Percentiles rank a stretch among this genome's conserved stretches.
Conservation (phyloP, 2,329 filamentous ascomycete genomes). For the Hymenoscyphus infarciens region DNA sequence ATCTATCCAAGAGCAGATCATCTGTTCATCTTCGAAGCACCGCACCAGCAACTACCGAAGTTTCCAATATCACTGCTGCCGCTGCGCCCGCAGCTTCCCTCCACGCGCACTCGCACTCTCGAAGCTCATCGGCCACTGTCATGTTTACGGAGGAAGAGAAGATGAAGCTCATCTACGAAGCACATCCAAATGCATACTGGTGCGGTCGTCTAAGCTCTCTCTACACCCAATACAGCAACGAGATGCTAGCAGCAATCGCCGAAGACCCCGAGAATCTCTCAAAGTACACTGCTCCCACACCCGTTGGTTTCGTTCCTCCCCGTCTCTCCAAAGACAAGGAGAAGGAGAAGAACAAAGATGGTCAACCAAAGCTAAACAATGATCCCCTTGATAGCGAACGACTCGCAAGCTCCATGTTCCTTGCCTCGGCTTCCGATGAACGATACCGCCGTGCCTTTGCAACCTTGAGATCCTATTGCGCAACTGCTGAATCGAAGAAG, state of each 20-base stretch:
- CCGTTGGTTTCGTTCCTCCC: slow-evolving; percentile 6
- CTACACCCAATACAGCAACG: slow-evolving; percentile 50
- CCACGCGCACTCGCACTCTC: background rate
- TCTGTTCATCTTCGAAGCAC: slow-evolving; percentile 7
- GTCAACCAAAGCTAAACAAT: background rate
- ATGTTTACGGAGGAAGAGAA: slow-evolving; percentile 7
- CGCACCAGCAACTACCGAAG: slow-evolving; percentile 7
- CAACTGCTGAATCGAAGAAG: slow-evolving; percentile 45
- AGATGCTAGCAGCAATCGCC: slow-evolving; percentile 34
- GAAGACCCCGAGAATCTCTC: slow-evolving; percentile 7
- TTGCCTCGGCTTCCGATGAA: slow-evolving; percentile 32
- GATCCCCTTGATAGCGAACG: slow-evolving; percentile 6
- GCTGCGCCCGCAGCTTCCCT: background rate
- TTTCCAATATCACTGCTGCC: slow-evolving; percentile 10
- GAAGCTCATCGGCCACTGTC: background rate
- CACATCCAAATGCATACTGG: slow-evolving; percentile 55
- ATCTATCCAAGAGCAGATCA: slow-evolving; percentile 6
- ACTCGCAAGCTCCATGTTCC: background rate
- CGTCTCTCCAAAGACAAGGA: background rate
- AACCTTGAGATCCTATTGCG: slow-evolving; percentile 46
- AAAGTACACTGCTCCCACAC: slow-evolving; percentile 13
- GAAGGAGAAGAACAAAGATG: background rate
- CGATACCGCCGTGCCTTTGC: slow-evolving; percentile 44
- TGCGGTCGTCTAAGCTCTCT: slow-evolving; percentile 56
- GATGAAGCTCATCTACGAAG: slow-evolving; percentile 17